Evolutionary conservation across 768 basidiomycete species (phyloP).

Genomic region (Podaxis mareebaensis): DNA sequence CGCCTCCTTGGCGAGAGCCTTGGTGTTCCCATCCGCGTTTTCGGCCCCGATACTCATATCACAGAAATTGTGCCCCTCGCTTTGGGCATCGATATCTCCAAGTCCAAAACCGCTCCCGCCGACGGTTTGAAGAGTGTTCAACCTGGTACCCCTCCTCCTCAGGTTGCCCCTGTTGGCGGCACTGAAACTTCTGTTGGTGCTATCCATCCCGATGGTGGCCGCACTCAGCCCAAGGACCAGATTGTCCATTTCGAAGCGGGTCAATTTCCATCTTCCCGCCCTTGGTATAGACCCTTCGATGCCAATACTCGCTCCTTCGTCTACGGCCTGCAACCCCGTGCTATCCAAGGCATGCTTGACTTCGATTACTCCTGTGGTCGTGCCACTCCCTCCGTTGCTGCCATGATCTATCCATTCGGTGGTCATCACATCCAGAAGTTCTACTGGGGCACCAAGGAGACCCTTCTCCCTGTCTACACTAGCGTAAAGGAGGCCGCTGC

Average conservation of each 20-base stretch:
- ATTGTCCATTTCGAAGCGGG: conserved; percentile 84
- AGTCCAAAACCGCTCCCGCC: conserved; percentile 35
- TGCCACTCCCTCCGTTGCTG: conserved; percentile 86
- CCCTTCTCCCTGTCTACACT: conserved; percentile 96
- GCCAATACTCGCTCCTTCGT: conserved; percentile 94
- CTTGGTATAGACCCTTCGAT: conserved; percentile 91
- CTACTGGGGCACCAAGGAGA: conserved; percentile 99
- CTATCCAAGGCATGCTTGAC: conserved; percentile 96
- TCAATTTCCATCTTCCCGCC: conserved; percentile 47
- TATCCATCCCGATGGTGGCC: conserved; percentile 77
- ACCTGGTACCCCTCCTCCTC: conserved; percentile 37
- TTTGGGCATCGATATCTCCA: conserved; percentile 72
- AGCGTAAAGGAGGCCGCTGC: conserved; percentile 84
- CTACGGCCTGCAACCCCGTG: conserved; percentile 97
- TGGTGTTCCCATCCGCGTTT: conserved; percentile 95
- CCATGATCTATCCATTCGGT: conserved; percentile 99
- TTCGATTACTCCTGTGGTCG: conserved; percentile 99
- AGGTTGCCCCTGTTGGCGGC: conserved; percentile 38
- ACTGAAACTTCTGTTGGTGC: conserved; percentile 56
- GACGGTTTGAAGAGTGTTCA: conserved; percentile 38
- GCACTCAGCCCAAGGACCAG: conserved; percentile 83
- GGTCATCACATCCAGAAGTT: conserved; percentile 99
- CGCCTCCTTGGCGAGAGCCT: conserved; percentile 94
- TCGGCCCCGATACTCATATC: conserved; percentile 98
- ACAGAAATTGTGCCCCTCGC: conserved; percentile 98